phyloP scores from a whole-genome alignment of 2,329 filamentous ascomycete genomes.

The Alternaria sp. region DNA sequence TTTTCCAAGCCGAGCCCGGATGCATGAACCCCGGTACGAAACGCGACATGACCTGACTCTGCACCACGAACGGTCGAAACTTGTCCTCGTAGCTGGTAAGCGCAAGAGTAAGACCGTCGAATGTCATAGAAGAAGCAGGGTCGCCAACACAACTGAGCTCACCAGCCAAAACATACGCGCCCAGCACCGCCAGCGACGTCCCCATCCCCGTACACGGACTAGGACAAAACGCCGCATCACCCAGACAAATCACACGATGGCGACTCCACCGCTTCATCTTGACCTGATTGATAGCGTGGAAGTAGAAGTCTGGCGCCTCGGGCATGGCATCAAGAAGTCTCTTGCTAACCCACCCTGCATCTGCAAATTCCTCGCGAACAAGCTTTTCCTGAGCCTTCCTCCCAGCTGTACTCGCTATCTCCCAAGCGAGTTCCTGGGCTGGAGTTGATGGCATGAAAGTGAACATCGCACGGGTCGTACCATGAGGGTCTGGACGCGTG shows the following conservation, averaged over 20 bases:
- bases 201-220: conserved; percentile 55
- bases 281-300: background rate
- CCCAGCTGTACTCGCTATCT: background rate
- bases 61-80: background rate
- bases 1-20: background rate
- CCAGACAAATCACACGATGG: conserved; percentile 56
- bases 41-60: background rate
- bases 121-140: background rate
- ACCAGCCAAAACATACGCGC: conserved; percentile 48
- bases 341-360: background rate
- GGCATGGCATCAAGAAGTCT: background rate
- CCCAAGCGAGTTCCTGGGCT: background rate
- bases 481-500: background rate
- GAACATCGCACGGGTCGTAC: background rate
- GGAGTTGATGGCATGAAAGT: background rate
- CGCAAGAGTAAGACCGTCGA: background rate
- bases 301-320: background rate
- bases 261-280: background rate
- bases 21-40: background rate
- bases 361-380: background rate
- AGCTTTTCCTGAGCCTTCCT: background rate
- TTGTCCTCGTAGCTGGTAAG: background rate
- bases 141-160: conserved; percentile 18
- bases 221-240: conserved; percentile 62
- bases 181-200: conserved; percentile 45